Base-by-base conservation (phyloP, 345 rosid species). In the Passiflora organensis region DNA sequence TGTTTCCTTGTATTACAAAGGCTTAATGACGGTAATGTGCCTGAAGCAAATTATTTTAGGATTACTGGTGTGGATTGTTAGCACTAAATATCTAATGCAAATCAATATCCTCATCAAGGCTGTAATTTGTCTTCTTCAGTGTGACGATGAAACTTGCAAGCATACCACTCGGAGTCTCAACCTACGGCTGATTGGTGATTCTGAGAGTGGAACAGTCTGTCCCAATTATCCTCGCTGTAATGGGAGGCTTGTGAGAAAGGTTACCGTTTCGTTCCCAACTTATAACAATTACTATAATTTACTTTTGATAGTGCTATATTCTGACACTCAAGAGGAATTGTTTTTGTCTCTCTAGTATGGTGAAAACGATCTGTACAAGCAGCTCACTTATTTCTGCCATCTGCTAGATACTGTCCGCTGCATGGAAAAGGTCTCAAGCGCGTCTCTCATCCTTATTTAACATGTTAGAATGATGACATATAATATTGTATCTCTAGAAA, bases 101-200 rank as follows among this genome's bases (percentile, higher is more conserved):
- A 53, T n/a, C 48, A 38, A 42, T 8, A 28, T 56, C 43, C 55
- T 46, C 43, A 57, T 43, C 4, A 32, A 37, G 48, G 18, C 11
- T 50, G 32, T 6, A 34, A 15, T 53, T 41, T 51, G 36, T 17
- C n/a, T 77, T n/a, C n/a, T 56, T 44, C 74, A 89, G 99, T 93
- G 99, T 63, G 99, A 93, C 19, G 99, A 93, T 50, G 99, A 89
- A 70, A 81, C 91, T 48, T 93, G 99, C 79, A 81, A 86, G 73
- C 79, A 77, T 68, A 77, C 86, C 0, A 86, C 99, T 1, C 78
- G 95, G 5, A 59, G 86, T 54, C 72, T 81, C 53, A 89, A 69
- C 75, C 60, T 79, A 62, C 82, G 77, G 55, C 63, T 89, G 66
- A 43, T 89, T 5, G 95, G 96, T 48, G 96, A 86, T 59, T 78